A percentile compares a stretch with the other conserved stretches of the same genome.
Evolutionary conservation across 345 rosid genomes (phyloP).

Genomic region (rapeseed (Brassica napus)): DNA sequence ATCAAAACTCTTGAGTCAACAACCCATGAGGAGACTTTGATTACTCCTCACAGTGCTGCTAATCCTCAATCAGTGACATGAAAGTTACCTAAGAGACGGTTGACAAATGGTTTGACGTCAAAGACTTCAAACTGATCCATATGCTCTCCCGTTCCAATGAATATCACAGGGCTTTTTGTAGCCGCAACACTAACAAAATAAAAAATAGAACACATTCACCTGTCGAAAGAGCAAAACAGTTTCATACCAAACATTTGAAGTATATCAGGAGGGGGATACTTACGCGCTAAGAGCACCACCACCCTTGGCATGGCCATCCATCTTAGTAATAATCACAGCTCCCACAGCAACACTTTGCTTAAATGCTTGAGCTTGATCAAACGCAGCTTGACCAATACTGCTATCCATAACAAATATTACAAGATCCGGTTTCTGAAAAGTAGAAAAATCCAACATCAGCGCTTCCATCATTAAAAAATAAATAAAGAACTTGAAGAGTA

Average conservation of each 20-base stretch:
- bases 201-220: background rate
- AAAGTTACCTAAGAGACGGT: slow-evolving; percentile 74
- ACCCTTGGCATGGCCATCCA: slow-evolving; percentile 98
- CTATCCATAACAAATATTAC: slow-evolving; percentile 92
- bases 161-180: slow-evolving; percentile 92
- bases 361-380: slow-evolving; percentile 91
- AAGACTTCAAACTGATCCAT: slow-evolving; percentile 93
- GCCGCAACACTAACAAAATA: slow-evolving; percentile 72
- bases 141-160: slow-evolving; percentile 92
- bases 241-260: background rate
- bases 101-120: slow-evolving; percentile 86
- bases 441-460: background rate
- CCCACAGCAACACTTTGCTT: slow-evolving; percentile 83
- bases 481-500: too few species aligned
- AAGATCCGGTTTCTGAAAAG: slow-evolving; percentile 79
- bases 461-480: background rate
- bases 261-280: slow-evolving; percentile 38
- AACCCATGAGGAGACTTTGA: background rate
- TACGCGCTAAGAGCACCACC: slow-evolving; percentile 98
- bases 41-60: background rate
- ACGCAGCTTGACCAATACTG: slow-evolving; percentile 93
- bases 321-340: slow-evolving; percentile 85
- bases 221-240: background rate
- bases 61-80: background rate
- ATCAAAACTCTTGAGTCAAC: background rate